phyloP scores from a whole-genome alignment of 306 rosid genomes.

The Medicago lupulina region DNA sequence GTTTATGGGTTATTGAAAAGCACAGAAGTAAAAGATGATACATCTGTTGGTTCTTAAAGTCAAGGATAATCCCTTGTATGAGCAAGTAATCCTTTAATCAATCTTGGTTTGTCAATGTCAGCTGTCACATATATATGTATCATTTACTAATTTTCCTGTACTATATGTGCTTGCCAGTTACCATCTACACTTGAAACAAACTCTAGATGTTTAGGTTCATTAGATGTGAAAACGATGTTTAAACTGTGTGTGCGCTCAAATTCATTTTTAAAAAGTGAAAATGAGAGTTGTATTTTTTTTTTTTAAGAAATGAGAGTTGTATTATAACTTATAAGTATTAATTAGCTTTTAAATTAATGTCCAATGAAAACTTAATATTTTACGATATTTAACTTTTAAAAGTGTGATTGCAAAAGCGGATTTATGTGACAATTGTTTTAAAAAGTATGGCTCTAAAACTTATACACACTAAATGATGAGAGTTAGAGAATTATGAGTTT shows the following conservation, averaged over 20 bases:
- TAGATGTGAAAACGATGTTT: constrained; percentile 15
- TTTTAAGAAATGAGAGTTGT: too few species aligned
- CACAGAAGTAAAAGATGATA: constrained; percentile 26
- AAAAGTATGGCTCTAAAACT: too few species aligned
- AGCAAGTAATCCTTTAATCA: constrained; percentile 43
- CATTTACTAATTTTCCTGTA: constrained; percentile 1
- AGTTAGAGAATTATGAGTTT: too few species aligned
- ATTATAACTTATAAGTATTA: too few species aligned
- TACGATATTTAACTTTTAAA: too few species aligned
- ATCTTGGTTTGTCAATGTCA: constrained; percentile 28
- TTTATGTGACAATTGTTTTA: too few species aligned
- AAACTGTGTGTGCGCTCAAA: background rate
- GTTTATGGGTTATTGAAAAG: background rate
- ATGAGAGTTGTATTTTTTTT: too few species aligned
- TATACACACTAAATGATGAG: too few species aligned
- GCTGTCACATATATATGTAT: constrained; percentile 9
- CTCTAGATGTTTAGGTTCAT: constrained; percentile 2
- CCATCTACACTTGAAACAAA: constrained; percentile 32
- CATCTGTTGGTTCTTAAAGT: constrained; percentile 36
- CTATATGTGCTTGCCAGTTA: constrained; percentile 37
- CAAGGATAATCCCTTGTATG: constrained; percentile 44
- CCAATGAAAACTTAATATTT: too few species aligned
- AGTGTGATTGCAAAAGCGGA: too few species aligned
- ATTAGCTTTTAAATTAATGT: too few species aligned
- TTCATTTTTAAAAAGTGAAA: constrained; percentile 17